Percentiles rank a stretch among this genome's conserved stretches.
Conservation (phyloP, 75 land plant genomes). For the Sequoia sempervirens region DNA sequence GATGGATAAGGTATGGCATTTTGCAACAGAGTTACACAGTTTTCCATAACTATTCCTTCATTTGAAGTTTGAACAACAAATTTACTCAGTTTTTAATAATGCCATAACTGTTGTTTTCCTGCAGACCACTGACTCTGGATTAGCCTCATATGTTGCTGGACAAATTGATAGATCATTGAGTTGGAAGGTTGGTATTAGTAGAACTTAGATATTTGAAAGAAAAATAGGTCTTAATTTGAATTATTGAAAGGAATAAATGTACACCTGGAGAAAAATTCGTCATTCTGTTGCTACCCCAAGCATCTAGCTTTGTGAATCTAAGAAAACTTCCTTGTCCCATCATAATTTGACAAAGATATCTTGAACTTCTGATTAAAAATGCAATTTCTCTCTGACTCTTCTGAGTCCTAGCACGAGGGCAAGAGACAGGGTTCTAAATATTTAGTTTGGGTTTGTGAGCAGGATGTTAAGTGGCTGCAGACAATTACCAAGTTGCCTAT, state of each 20-base stretch:
- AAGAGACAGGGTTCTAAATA: neutral
- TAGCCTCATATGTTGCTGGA: conserved; percentile 96
- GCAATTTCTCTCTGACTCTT: neutral
- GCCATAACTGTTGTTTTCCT: neutral
- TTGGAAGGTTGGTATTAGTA: conserved; percentile 73
- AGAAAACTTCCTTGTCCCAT: neutral
- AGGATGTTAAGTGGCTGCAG: conserved; percentile 97
- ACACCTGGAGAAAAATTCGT: neutral
- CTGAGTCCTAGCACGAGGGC: neutral
- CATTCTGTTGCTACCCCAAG: neutral
- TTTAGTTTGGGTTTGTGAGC: conserved; percentile 9
- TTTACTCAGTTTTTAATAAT: neutral
- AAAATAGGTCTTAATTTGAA: neutral
- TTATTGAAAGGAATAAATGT: neutral
- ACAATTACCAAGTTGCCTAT: conserved; percentile 84
- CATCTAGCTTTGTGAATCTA: neutral
- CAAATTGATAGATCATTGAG: conserved; percentile 86
- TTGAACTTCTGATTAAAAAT: neutral
- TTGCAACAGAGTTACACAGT: neutral
- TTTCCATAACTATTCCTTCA: neutral
- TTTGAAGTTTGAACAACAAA: neutral
- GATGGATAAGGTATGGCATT: conserved; percentile 65
- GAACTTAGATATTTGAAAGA: neutral
- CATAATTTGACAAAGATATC: neutral
- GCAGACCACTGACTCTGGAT: conserved; percentile 87